These are phyloP conservation scores for Schwanniomyces yamadae DNA, from an alignment of 805 yeast species.

Conservation along the genomic window DNA sequence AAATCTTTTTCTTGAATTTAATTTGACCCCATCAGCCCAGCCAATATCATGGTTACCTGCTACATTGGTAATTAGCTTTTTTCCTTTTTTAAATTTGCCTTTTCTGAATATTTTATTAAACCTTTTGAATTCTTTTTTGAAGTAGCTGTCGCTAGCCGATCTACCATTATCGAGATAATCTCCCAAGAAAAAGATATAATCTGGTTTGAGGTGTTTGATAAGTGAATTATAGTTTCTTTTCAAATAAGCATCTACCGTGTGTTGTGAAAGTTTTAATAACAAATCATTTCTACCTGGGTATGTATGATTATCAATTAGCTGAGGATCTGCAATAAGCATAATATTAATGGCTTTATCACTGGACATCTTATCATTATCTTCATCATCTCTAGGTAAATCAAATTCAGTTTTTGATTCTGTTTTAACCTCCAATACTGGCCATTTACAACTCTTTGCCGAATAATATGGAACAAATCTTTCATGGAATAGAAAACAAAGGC, in stretches of 20 bases:
- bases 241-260: slow-evolving; percentile 40
- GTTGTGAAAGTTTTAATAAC: slow-evolving; percentile 34
- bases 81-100: slow-evolving; percentile 16
- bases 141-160: slow-evolving; percentile 31
- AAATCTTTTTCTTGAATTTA: slow-evolving; percentile 32
- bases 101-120: slow-evolving; percentile 32
- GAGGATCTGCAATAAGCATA: slow-evolving; percentile 44
- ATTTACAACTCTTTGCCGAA: slow-evolving; percentile 27
- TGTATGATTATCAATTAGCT: slow-evolving; percentile 44
- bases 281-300: slow-evolving; percentile 38
- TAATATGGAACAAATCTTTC: slow-evolving; percentile 31
- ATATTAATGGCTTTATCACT: slow-evolving; percentile 20
- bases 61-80: slow-evolving; percentile 30
- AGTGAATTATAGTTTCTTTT: slow-evolving; percentile 37
- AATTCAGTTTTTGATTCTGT: background rate
- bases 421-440: slow-evolving; percentile 22
- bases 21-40: slow-evolving; percentile 66
- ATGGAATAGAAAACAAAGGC: slow-evolving; percentile 28
- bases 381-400: slow-evolving; percentile 4
- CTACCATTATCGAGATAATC: slow-evolving; percentile 45
- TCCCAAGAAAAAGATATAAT: slow-evolving; percentile 40
- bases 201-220: slow-evolving; percentile 31
- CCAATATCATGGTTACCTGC: slow-evolving; percentile 99
- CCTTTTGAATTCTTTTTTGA: slow-evolving; percentile 24
- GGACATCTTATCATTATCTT: slow-evolving; percentile 7